A percentile compares a stretch with the other conserved stretches of the same genome.
These are phyloP conservation scores for Trichomonas tenax DNA, from an alignment of 208 protist species.

Conservation along the genomic window DNA sequence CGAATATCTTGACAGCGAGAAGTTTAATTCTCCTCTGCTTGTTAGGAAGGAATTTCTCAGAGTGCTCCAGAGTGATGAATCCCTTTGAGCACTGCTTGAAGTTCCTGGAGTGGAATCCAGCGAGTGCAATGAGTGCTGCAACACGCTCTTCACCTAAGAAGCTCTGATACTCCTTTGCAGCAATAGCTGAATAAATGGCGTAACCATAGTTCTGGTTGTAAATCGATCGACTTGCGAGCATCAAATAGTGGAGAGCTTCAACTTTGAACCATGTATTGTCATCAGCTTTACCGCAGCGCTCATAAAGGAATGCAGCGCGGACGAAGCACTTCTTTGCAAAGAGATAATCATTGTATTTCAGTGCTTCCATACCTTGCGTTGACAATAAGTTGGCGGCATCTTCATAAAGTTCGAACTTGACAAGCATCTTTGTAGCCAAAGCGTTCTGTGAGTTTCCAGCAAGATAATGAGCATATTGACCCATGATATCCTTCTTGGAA, in stretches of 20 bases:
- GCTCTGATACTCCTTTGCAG: not conserved
- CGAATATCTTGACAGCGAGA: not conserved
- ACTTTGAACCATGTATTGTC: not conserved
- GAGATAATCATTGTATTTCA: not conserved
- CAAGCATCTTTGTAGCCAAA: not conserved
- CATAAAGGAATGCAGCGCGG: not conserved
- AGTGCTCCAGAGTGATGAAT: not conserved
- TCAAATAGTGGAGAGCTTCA: not conserved
- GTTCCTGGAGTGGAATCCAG: not conserved
- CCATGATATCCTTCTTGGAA: not conserved
- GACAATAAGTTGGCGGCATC: not conserved
- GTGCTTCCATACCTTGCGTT: not conserved
- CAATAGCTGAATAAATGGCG: not conserved
- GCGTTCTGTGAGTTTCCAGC: not conserved
- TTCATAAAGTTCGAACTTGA: not conserved
- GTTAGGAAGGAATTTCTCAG: not conserved
- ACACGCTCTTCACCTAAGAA: not conserved
- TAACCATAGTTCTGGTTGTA: not conserved
- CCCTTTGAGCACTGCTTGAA: not conserved
- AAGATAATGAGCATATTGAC: not conserved
- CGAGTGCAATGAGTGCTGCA: not conserved
- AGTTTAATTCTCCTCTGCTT: not conserved
- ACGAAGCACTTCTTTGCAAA: slow-evolving; percentile 5
- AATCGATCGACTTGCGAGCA: not conserved
- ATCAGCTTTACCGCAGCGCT: not conserved